Base-by-base conservation (phyloP, 2,329 filamentous ascomycete species). In the Aspergillus udagawae region DNA sequence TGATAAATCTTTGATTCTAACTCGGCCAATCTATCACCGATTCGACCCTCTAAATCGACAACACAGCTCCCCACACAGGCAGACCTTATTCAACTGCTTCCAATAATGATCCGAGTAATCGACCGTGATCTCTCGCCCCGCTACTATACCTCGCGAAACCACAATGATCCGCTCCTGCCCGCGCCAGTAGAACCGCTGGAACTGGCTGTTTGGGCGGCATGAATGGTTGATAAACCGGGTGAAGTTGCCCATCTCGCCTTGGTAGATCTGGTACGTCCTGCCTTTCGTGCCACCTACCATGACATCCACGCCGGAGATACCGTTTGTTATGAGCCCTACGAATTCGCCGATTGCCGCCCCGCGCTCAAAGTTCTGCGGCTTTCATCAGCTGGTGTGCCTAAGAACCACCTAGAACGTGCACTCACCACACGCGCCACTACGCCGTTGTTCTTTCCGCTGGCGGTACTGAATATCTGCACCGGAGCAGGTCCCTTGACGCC, bases 31-130 rank as follows among this genome's bases (percentile, higher is more conserved):
- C n/a, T n/a, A n/a, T 12, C 12, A 12, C 29, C 29, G 32, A 38
- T 38, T 7, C 32, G 32, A 38, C 25, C 25, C 35, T n/a, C 32
- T 41, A 52, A 63, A 72, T 9, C 69, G 65, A 59, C 82, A 84
- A 54, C 79, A 80, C 12, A 71, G 65, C 68, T 83, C 80, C 4
- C 81, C 80, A 63, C 82, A 85, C 0, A 83, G 70, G 65, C 82
- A 85, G 10, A 71, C 73, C 67, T 85, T 85, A 61, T 83, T 77
- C 50, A 85, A 63, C 28, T 81, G 77, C 50, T 76, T 74, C 82
- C 83, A 85, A 63, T 85, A 85, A 56, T 79, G 79, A 63, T 82
- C 79, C 12, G 81, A 83, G 63, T 85, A 85, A 60, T 85, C 83
- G 5, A 85, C 80, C 10, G 82, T 84, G 52, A 85, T 75, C 66